Percentiles rank a stretch among this genome's conserved stretches.
phyloP scores from a whole-genome alignment of 140 eudicot species.

The Cichorium intybus region DNA sequence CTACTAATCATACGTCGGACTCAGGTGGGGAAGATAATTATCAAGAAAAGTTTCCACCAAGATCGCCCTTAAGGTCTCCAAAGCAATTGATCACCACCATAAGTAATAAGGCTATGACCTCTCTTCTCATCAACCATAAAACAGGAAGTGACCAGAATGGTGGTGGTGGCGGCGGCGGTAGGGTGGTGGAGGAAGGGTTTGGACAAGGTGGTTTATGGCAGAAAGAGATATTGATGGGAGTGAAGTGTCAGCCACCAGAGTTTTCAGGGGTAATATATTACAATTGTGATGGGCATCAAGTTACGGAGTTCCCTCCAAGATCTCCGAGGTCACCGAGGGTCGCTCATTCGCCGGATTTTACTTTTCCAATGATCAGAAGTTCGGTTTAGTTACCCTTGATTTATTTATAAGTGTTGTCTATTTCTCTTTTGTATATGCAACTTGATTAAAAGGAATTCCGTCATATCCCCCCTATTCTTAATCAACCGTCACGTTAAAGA shows the following conservation, averaged over 20 bases:
- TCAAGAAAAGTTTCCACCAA: slow-evolving; percentile 36
- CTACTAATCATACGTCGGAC: background rate
- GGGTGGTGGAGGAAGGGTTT: slow-evolving; percentile 41
- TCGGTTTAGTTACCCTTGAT: background rate
- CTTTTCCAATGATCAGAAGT: slow-evolving; percentile 37
- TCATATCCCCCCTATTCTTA: background rate
- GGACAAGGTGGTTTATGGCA: slow-evolving; percentile 89
- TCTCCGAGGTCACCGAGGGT: slow-evolving; percentile 68
- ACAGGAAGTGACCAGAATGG: slow-evolving; percentile 3
- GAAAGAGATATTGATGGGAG: slow-evolving; percentile 86
- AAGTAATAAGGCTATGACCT: slow-evolving; percentile 45
- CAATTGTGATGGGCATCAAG: slow-evolving; percentile 54
- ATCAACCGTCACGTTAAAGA: background rate
- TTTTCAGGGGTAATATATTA: slow-evolving; percentile 81
- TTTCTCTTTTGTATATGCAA: slow-evolving; percentile 18
- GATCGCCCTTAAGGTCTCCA: slow-evolving; percentile 51
- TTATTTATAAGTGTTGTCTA: background rate
- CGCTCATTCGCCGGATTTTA: slow-evolving; percentile 21
- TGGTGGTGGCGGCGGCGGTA: slow-evolving; percentile 15
- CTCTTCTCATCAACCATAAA: slow-evolving; percentile 15
- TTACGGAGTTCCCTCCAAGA: slow-evolving; percentile 67
- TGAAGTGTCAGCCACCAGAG: slow-evolving; percentile 79
- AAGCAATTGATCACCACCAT: slow-evolving; percentile 44
- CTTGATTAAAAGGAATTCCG: slow-evolving; percentile 7
- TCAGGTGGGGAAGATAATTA: slow-evolving; percentile 14